A percentile compares a stretch with the other conserved stretches of the same genome.
phyloP scores from a whole-genome alignment of 2,329 filamentous ascomycete genomes.

The Pseudopyricularia javanii region DNA sequence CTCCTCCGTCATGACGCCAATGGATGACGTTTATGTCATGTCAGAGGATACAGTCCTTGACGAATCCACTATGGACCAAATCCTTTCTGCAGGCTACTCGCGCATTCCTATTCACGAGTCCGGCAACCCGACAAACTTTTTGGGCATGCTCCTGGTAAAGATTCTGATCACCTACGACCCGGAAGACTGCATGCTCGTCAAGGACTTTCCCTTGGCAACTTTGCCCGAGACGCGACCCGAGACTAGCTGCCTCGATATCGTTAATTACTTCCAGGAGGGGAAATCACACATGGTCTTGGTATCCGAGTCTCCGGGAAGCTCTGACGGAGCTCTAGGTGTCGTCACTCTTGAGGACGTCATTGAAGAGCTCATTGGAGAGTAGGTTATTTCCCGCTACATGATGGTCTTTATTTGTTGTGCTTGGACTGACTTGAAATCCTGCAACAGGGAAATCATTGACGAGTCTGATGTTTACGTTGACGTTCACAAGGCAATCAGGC shows the following conservation, averaged over 20 bases:
- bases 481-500: slow-evolving; percentile 93
- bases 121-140: slow-evolving; percentile 74
- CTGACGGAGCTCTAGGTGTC: slow-evolving; percentile 81
- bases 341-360: slow-evolving; percentile 97
- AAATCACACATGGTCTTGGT: slow-evolving; percentile 99
- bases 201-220: slow-evolving; percentile 85
- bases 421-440: not conserved
- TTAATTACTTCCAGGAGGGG: slow-evolving; percentile 99
- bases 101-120: slow-evolving; percentile 88
- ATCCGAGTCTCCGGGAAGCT: slow-evolving; percentile 78
- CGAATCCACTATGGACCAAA: slow-evolving; percentile 86
- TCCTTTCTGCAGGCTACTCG: slow-evolving; percentile 88
- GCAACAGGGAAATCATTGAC: slow-evolving; percentile 80
- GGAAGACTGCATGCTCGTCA: slow-evolving; percentile 75
- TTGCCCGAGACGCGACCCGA: slow-evolving; percentile 89
- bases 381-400: slow-evolving; percentile 22
- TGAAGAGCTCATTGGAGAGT: slow-evolving; percentile 96
- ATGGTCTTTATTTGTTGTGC: not conserved
- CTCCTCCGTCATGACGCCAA: slow-evolving; percentile 94
- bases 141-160: slow-evolving; percentile 96
- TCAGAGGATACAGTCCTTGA: slow-evolving; percentile 90
- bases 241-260: slow-evolving; percentile 93
- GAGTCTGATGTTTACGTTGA: slow-evolving; percentile 98
- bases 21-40: slow-evolving; percentile 94
- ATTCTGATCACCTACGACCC: slow-evolving; percentile 98